Evolutionary conservation across 805 yeast species (phyloP), one percentile per base, ranked within the genome.

Genomic region (Kluyveromyces lactis): DNA sequence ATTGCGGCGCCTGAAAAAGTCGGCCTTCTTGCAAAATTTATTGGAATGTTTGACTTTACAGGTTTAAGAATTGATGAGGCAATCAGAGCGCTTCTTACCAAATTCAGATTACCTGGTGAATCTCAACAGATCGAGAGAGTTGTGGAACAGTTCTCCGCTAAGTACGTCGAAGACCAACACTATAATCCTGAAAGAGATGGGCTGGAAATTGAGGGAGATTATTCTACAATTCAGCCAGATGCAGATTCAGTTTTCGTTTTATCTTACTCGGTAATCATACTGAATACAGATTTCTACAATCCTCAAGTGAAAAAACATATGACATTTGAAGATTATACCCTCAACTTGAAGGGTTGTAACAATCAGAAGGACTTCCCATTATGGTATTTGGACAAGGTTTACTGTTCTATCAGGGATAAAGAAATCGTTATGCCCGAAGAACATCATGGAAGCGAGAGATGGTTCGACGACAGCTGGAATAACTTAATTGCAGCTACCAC

Each of bases 391-490:
- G 78, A 80, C 43, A 82, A 75, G 46, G 86, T 90, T 18, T 92
- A 84, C 60, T 65, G 73, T 18, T 82, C 95, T 1, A 89, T 92
- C 40, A 72, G 77, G 44, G 85, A 81, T 41, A 75, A 82, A 38
- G 99, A 92, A 60, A 92, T 92, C 46, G 86, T 92, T 36, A 85
- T 94, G 89, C 97, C 98, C 0, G 97, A 92, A 53, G 98, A 92
- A 53, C 97, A 90, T 51, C 94, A 86, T 56, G 92, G 90, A 12
- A 85, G 87, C 9, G 84, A 86, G 16, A 86, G 83, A 55, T 82
- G 95, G 79, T 90, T 89, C 60, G 97, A 89, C 55, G 90, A 84
- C 53, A 68, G 76, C 13, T 84, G 95, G 95, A 79, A 80, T 48
- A 78, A 81, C 42, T 58, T 83, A 44, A 73, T 84, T 31, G 63